phyloP scores from a whole-genome alignment of 1,284 basidiomycete species.

The Xerocomus nothofagi region DNA sequence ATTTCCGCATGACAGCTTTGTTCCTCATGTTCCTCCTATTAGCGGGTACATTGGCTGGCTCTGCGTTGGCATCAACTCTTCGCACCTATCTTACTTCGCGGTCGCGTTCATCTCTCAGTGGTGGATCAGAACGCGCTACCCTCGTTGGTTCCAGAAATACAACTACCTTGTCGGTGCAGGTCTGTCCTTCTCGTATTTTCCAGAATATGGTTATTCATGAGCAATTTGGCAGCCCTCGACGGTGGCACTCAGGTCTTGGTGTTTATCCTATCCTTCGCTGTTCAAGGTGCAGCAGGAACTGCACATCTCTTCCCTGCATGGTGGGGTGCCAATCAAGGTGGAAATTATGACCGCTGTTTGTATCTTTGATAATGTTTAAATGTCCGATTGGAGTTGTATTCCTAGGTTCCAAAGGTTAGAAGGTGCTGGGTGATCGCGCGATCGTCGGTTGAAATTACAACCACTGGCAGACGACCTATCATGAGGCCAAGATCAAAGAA shows the following conservation, averaged over 20 bases:
- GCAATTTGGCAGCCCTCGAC: conserved; percentile 44
- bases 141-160: conserved; percentile 54
- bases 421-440: too few species aligned
- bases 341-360: too few species aligned
- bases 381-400: too few species aligned
- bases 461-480: too few species aligned
- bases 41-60: conserved; percentile 40
- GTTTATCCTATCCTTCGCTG: conserved; percentile 71
- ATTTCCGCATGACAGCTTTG: not conserved
- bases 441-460: too few species aligned
- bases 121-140: conserved; percentile 56
- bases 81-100: conserved; percentile 40
- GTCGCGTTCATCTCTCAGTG: conserved; percentile 58
- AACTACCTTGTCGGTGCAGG: conserved; percentile 49
- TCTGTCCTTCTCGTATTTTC: conserved; percentile 3
- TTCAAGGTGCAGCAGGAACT: conserved; percentile 64
- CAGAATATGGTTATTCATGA: not conserved
- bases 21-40: not conserved
- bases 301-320: conserved; percentile 58
- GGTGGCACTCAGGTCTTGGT: conserved; percentile 69
- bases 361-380: too few species aligned
- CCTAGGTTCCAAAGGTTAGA: too few species aligned
- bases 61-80: conserved; percentile 49
- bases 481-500: too few species aligned
- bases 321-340: conserved; percentile 51